Evolutionary conservation across 495 filamentous ascomycete species (phyloP), one percentile per base, ranked within the genome.

Genomic region (Lasiosphaeria hispida): DNA sequence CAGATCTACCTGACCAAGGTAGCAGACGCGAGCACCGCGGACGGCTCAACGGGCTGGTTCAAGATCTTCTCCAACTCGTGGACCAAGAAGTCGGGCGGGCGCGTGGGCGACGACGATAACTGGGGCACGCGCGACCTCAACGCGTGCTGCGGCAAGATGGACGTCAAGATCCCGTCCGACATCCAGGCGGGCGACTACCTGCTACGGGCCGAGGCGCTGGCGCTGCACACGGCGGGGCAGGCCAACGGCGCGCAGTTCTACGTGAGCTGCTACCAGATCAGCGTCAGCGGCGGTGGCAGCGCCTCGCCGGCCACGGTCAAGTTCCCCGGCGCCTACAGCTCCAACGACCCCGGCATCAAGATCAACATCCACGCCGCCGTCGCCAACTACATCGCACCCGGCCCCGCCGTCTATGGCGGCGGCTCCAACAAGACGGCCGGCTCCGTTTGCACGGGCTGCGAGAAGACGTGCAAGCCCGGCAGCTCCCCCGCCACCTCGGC

Each of bases 1-100:
- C 71, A 80, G 55, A 75, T 76, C 30, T 85, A 83, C 69, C 74
- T 84, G 58, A 70, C 70, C 64, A 75, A 77, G 44, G 82, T 84
- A 3, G n/a, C 66, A 14, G 76, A 83, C 63, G 75, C 82, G 4
- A 65, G 71, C 13, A 72, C 66, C 6, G 79, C 78, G 8, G 68
- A 72, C 56, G 72, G 74, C 10, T 15, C 67, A 1, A 61, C 65
- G 1, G 57, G 65, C 2, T 83, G 80, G 80, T 80, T 77, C 67
- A 83, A 83, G 70, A 72, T 79, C 66, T 79, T 73, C 65, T 73
- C 75, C 48, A 70, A 79, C 55, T 70, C 73, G 42, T 79, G 76
- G 74, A 70, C 71, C 37, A 65, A 66, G 55, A 75, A 72, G 19
- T 18, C 70, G 15, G 48, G 62, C 8, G 72, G 67, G 3, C 38